Evolutionary conservation across 306 rosid species (phyloP).

Genomic region (Carpinus fangiana): DNA sequence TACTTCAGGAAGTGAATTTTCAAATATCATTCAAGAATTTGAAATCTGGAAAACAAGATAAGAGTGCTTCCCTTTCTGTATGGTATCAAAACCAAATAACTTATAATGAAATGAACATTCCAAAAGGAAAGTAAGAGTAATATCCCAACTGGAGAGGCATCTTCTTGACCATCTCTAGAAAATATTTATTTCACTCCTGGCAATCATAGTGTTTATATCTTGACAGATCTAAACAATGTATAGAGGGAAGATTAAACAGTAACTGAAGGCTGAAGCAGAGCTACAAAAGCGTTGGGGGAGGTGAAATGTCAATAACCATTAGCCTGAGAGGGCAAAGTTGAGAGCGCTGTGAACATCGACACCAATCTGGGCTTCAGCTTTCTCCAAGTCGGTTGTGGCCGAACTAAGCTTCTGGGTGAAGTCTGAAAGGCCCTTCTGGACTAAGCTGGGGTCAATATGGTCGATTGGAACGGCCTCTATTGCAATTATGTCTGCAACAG

Average conservation of each 20-base stretch:
- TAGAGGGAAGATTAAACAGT: neutral
- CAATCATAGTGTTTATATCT: neutral
- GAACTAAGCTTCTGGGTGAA: conserved; percentile 91
- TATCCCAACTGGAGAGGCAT: neutral
- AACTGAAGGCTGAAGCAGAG: conserved; percentile 1
- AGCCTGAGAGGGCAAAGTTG: conserved; percentile 75
- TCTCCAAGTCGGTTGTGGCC: conserved; percentile 91
- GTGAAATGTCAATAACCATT: neutral
- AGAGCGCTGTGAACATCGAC: conserved; percentile 92
- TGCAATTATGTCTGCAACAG: conserved; percentile 7
- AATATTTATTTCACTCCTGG: neutral
- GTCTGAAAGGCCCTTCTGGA: conserved; percentile 93
- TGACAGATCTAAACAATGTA: neutral
- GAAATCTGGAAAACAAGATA: neutral
- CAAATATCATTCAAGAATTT: neutral
- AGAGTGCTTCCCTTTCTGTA: neutral
- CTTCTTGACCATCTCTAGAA: neutral
- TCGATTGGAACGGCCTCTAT: conserved; percentile 45
- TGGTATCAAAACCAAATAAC: neutral
- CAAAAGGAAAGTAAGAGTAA: neutral
- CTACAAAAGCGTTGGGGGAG: neutral
- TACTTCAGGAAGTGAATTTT: neutral
- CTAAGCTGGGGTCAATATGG: conserved; percentile 62
- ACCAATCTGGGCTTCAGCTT: conserved; percentile 98
- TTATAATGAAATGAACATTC: neutral